Base-by-base conservation (phyloP, 805 yeast genomes). In the Yarrowia alimentaria region DNA sequence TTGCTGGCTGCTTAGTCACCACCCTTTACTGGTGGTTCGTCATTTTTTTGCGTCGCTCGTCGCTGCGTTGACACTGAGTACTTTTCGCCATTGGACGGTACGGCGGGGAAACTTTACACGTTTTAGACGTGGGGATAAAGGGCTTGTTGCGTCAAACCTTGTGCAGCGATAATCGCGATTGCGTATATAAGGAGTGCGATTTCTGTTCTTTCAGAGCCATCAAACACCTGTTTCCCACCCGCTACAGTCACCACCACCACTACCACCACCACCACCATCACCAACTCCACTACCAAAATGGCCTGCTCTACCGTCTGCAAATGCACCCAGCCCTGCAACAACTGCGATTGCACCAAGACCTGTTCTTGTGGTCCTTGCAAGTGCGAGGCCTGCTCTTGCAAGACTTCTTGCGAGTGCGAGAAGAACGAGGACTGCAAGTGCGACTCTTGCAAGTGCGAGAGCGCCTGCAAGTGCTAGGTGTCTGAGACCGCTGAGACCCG, bases 291-390 rank as follows among this genome's bases (percentile, higher is more conserved):
- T 6, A 18, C 25, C 17, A 30, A 7, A 12, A n/a, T 49, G 51
- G 35, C 51, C 52, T 45, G 52, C 54, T 52, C 51, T 29, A 45
- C 54, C 52, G 34, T 33, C 40, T 49, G 54, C 32, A 26, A 49
- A 34, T 45, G 51, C 54, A 18, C 47, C 52, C 40, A 26, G 34
- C 50, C 50, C 29, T 43, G 50, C 50, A 43, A 37, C 37, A 43
- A 43, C 37, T 43, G 50, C 16, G 37, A 26, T 37, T 43, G 50
- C 47, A 43, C 50, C 29, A 31, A 43, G 35, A 10, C 35, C 10
- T 43, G 50, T 29, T 21, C 50, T 5, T 43, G 50, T 13, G 50
- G 30, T 11, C 35, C 35, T 10, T 43, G 50, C 37, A 17, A 30
- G 29, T 43, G 50, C 30, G 29, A 14, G 18, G 11, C 50, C 18